Evolutionary conservation across 441 rosid species (phyloP).

Genomic region (Raphanus hybrid): DNA sequence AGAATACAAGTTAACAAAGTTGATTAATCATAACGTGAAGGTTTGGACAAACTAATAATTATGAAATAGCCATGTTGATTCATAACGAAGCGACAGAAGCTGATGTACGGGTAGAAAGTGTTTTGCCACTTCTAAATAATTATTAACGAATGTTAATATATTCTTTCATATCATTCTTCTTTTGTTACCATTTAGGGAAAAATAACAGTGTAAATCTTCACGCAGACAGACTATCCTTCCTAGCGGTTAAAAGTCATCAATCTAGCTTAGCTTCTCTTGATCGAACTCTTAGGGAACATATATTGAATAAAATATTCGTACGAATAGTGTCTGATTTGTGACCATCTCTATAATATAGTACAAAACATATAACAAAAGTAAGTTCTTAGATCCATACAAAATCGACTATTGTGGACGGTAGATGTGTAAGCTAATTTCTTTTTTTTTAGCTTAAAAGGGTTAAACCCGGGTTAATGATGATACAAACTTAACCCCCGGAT

Average conservation of each 20-base stretch:
- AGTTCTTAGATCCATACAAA: background rate
- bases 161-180: constrained; percentile 10
- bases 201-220: constrained; percentile 9
- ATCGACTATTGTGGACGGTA: background rate
- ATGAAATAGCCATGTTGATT: constrained; percentile 32
- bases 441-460: too few species aligned
- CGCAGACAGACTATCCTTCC: background rate
- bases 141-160: constrained; percentile 29
- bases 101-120: constrained; percentile 33
- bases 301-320: background rate
- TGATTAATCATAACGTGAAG: constrained; percentile 1
- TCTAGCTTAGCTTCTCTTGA: background rate
- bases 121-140: constrained; percentile 38
- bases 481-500: too few species aligned
- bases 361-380: background rate
- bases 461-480: too few species aligned
- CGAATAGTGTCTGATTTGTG: background rate
- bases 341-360: background rate
- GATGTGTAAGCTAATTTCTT: background rate
- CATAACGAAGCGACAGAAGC: constrained; percentile 39
- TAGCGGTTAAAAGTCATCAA: background rate
- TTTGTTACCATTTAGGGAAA: background rate
- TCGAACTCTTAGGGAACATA: background rate
- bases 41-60: constrained; percentile 13
- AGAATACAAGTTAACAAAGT: constrained; percentile 5